A percentile compares a stretch with the other conserved stretches of the same genome.
These are phyloP conservation scores for Crucibulum laeve DNA, from an alignment of 768 basidiomycete species.

Conservation along the genomic window DNA sequence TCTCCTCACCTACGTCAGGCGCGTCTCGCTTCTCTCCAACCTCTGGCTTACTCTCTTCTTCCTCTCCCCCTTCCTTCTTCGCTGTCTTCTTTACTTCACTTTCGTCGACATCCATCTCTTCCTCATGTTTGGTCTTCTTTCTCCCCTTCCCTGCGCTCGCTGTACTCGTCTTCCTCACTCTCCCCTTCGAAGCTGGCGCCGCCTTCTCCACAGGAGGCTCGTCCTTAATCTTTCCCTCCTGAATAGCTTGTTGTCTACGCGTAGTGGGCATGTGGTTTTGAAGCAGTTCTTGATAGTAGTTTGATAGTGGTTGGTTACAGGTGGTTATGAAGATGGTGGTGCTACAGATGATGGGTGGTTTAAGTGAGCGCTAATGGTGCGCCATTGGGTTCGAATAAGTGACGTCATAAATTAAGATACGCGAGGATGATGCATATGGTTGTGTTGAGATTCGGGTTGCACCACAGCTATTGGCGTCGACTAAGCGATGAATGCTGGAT, in stretches of 20 bases:
- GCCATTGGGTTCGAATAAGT: too few relatives aligned
- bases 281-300: too few relatives aligned
- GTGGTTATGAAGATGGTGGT: too few relatives aligned
- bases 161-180: slow-evolving; percentile 6
- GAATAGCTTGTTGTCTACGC: slow-evolving; percentile 11
- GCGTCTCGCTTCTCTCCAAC: slow-evolving; percentile 11
- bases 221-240: slow-evolving; percentile 2
- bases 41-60: background rate
- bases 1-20: slow-evolving; percentile 4
- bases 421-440: too few relatives aligned
- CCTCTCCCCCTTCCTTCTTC: slow-evolving; percentile 2
- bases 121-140: slow-evolving; percentile 6
- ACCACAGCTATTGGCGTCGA: too few relatives aligned
- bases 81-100: slow-evolving; percentile 4
- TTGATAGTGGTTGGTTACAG: too few relatives aligned
- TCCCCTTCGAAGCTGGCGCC: background rate
- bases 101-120: slow-evolving; percentile 4
- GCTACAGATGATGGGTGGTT: too few relatives aligned
- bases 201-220: background rate
- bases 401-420: too few relatives aligned
- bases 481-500: too few relatives aligned
- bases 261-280: background rate
- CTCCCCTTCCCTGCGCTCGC: slow-evolving; percentile 7
- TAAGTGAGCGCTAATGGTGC: too few relatives aligned
- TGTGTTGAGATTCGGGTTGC: too few relatives aligned